Evolutionary conservation across 1,284 basidiomycete species (phyloP).

Genomic region (Pholiota adiposa): DNA sequence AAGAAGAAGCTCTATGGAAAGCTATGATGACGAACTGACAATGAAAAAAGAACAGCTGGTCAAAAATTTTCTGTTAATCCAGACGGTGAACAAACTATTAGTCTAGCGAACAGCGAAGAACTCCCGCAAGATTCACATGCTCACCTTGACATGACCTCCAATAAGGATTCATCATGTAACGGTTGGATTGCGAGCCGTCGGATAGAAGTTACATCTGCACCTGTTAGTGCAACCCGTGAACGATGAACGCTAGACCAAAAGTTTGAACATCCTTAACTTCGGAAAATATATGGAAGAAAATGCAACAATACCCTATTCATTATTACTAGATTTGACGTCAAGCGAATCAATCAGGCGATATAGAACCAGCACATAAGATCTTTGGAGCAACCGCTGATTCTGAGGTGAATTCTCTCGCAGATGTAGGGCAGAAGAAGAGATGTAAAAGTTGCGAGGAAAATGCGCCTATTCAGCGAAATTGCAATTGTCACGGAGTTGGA

Average conservation of each 20-base stretch:
- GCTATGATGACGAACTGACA: not conserved
- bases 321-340: not conserved
- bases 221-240: not conserved
- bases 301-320: not conserved
- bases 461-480: not conserved
- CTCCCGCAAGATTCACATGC: not conserved
- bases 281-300: conserved; percentile 7
- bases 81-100: not conserved
- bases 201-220: not conserved
- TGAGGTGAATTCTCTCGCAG: not conserved
- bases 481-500: not conserved
- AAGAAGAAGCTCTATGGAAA: not conserved
- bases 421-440: not conserved
- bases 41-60: not conserved
- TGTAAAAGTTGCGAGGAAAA: not conserved
- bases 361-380: not conserved
- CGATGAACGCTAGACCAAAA: not conserved
- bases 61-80: not conserved
- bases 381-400: not conserved
- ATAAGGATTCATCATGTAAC: not conserved
- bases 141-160: not conserved
- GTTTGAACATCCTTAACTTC: not conserved
- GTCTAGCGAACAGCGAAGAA: not conserved
- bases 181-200: not conserved
- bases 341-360: too few relatives aligned